Percentiles rank a stretch among this genome's conserved stretches.
phyloP scores from a whole-genome alignment of 768 basidiomycete genomes.

The Termitomyces sp. region DNA sequence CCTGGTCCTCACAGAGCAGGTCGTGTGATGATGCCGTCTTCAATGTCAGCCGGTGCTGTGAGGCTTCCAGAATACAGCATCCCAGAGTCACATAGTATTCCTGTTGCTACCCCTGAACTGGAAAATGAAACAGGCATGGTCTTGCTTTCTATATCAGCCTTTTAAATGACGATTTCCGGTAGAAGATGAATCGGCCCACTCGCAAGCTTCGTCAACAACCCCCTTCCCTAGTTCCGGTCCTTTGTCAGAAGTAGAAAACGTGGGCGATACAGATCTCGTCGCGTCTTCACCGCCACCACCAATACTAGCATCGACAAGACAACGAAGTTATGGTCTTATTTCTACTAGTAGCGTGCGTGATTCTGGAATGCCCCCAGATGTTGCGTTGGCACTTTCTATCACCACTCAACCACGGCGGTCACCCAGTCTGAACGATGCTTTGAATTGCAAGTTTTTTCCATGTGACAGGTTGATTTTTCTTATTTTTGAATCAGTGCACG shows the following conservation, averaged over 20 bases:
- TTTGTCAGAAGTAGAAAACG: slow-evolving; percentile 11
- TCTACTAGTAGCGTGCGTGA: slow-evolving; percentile 17
- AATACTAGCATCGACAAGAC: slow-evolving; percentile 17
- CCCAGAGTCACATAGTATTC: slow-evolving; percentile 31
- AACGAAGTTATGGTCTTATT: slow-evolving; percentile 23
- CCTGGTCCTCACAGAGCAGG: slow-evolving; percentile 43
- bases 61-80: slow-evolving; percentile 12
- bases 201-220: slow-evolving; percentile 12
- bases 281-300: slow-evolving; percentile 22
- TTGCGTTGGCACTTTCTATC: slow-evolving; percentile 32
- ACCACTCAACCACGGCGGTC: slow-evolving; percentile 62
- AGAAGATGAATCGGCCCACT: slow-evolving; percentile 15
- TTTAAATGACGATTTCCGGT: slow-evolving; percentile 1
- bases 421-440: slow-evolving; percentile 71
- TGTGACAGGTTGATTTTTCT: not conserved
- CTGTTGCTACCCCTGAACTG: slow-evolving; percentile 16
- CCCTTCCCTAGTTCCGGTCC: slow-evolving; percentile 16
- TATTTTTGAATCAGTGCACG: slow-evolving; percentile 22
- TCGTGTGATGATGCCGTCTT: slow-evolving; percentile 38
- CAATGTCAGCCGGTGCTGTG: slow-evolving; percentile 17
- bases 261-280: slow-evolving; percentile 27
- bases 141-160: not conserved
- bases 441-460: slow-evolving; percentile 26
- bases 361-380: slow-evolving; percentile 9
- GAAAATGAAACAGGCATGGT: slow-evolving; percentile 37